Conservation (phyloP, 2,329 filamentous ascomycete genomes). For the Apiospora phragmitis region DNA sequence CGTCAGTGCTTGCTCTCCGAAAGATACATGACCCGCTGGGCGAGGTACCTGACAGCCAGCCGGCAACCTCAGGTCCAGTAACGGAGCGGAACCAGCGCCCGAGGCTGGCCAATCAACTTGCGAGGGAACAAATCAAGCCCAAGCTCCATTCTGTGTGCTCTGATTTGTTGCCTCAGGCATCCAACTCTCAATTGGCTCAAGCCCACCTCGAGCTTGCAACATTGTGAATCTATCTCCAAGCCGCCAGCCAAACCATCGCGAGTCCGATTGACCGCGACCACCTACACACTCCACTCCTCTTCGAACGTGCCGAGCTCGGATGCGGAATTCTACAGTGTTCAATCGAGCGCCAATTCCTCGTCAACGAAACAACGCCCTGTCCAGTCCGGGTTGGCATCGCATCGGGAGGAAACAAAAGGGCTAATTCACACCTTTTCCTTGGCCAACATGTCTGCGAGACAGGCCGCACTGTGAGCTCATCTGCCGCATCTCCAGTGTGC, state of each 20-base stretch:
- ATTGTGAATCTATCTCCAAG: slow-evolving; percentile 1
- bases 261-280: not conserved
- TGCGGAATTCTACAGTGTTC: not conserved
- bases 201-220: slow-evolving; percentile 8
- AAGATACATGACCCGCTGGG: not conserved
- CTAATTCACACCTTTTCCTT: not conserved
- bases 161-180: not conserved
- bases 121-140: not conserved
- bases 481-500: not conserved
- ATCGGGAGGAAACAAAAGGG: not conserved
- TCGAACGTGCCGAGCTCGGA: not conserved
- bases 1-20: not conserved
- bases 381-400: not conserved
- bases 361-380: not conserved
- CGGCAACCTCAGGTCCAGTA: not conserved
- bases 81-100: not conserved
- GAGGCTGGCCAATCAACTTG: not conserved
- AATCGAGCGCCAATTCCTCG: not conserved
- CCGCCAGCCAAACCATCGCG: slow-evolving; percentile 9
- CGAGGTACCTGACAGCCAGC: not conserved
- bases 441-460: slow-evolving; percentile 45
- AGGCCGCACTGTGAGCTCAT: slow-evolving; percentile 49
- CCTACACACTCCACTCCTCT: not conserved
- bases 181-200: slow-evolving; percentile 2
- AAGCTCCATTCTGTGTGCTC: not conserved